Evolutionary conservation across 805 yeast genomes (phyloP).

Genomic region (Clavispora santaluciae): DNA sequence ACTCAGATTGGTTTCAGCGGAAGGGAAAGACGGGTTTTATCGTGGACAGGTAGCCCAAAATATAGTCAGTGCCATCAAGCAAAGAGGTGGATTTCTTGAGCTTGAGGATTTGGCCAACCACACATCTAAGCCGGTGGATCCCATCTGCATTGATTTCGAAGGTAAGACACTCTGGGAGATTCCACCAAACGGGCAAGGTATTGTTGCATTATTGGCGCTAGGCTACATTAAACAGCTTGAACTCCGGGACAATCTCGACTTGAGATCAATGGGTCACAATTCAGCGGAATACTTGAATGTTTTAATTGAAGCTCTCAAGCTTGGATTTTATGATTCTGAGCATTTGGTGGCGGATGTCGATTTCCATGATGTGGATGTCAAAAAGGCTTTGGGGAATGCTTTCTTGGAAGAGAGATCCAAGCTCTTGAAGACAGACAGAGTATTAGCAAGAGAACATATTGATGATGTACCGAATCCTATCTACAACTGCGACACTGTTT

Average conservation of each 20-base stretch:
- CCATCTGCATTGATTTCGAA: conserved; percentile 49
- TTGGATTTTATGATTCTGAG: conserved; percentile 71
- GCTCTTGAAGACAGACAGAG: conserved; percentile 4
- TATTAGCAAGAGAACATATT: conserved; percentile 10
- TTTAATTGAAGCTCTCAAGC: conserved; percentile 65
- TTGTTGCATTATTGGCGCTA: conserved; percentile 66
- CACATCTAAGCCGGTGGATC: conserved; percentile 59
- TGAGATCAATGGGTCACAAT: conserved; percentile 51
- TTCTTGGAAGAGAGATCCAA: conserved; percentile 7
- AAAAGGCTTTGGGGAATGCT: conserved; percentile 36
- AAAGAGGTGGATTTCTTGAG: conserved; percentile 53
- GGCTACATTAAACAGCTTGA: conserved; percentile 61
- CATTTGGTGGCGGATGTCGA: conserved; percentile 64
- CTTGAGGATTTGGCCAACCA: conserved; percentile 55
- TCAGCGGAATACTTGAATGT: conserved; percentile 67
- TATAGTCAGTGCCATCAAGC: conserved; percentile 49
- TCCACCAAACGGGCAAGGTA: conserved; percentile 82
- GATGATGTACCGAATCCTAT: conserved; percentile 14
- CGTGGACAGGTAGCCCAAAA: conserved; percentile 65
- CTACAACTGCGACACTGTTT: conserved; percentile 15
- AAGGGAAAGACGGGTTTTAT: conserved; percentile 66
- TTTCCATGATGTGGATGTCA: conserved; percentile 33
- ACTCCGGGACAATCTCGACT: conserved; percentile 34
- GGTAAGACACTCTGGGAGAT: conserved; percentile 67
- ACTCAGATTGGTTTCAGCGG: conserved; percentile 44